Evolutionary conservation across 768 basidiomycete species (phyloP).

Genomic region (Suillus occidentalis): DNA sequence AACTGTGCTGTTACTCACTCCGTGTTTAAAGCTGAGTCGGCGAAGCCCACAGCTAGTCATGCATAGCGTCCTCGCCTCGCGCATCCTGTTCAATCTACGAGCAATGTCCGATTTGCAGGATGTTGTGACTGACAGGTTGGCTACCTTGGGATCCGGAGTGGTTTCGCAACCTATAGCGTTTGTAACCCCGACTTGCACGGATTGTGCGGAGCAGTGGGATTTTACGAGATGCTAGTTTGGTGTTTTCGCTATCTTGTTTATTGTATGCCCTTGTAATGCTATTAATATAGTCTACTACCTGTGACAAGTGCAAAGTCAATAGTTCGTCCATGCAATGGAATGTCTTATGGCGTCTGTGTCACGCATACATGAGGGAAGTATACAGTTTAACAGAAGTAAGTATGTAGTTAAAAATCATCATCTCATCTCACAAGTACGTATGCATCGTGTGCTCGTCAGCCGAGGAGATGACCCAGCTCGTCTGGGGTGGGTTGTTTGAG

Average conservation of each 20-base stretch:
- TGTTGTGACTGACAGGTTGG: too few relatives aligned
- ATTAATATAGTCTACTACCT: background rate
- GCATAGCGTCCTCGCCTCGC: background rate
- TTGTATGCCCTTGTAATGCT: background rate
- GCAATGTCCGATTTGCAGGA: background rate
- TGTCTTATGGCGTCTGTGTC: background rate
- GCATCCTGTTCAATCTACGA: background rate
- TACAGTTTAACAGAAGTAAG: too few relatives aligned
- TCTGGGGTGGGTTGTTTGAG: conserved; percentile 35
- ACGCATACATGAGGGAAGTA: too few relatives aligned
- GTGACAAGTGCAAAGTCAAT: background rate
- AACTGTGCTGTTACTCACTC: background rate
- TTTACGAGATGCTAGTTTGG: background rate
- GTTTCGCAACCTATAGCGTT: background rate
- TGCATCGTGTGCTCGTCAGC: conserved; percentile 50
- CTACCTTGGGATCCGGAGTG: background rate
- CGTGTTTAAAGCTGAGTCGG: background rate
- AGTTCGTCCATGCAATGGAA: background rate
- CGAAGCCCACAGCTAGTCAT: background rate
- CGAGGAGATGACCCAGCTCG: conserved; percentile 59
- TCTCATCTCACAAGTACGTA: too few relatives aligned
- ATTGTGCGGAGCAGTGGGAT: background rate
- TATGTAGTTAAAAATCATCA: too few relatives aligned
- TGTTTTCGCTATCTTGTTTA: background rate
- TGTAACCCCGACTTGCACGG: too few relatives aligned